Base-by-base conservation (phyloP, 2,329 filamentous ascomycete genomes). In the Ophidiomyces ophidiicola region DNA sequence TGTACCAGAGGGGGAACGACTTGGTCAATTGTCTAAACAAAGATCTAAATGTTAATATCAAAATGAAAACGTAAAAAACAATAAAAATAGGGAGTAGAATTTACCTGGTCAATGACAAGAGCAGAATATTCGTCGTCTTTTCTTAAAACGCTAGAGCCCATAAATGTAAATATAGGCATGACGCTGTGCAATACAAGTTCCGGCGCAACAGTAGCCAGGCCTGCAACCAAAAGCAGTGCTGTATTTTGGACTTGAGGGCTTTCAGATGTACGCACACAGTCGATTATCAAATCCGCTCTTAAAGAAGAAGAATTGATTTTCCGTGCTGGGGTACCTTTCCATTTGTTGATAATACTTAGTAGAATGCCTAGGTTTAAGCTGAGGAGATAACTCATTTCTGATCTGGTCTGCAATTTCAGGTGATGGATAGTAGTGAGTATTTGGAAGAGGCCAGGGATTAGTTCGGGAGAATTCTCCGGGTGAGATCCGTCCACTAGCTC, bases 151-250 rank as follows among this genome's bases (percentile, higher is more conserved):
- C 84, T 94, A 30, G 80, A 82, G 29, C 88, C 86, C 80, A 96
- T 94, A 57, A 96, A 94, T 0, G 90, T 96, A 63, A 98, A 98
- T 37, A 98, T 88, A 8, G 90, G 90, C 90, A 98, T 98, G 39
- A 98, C 84, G 50, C 86, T 94, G 62, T 98, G 88, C 42, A 98
- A 70, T 2, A 98, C 84, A 33, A 93, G 67, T 57, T 94, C 87
- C 0, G 92, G 90, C 0, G 85, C 84, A 49, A 87, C 82, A 26
- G 80, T 80, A 15, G 90, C 88, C 28, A 98, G 69, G 41, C 78
- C 81, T 17, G 88, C 86, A 42, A 96, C 83, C 18, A 98, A 69
- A 6, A 96, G 73, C 10, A 98, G 69, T 3, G 90, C 87, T 4
- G 81, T 78, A 54, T 93, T 94, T 56, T 96, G 92, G 5, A 98